Conservation (phyloP, 2,329 filamentous ascomycete species). For the Chalaropsis thielavioides region DNA sequence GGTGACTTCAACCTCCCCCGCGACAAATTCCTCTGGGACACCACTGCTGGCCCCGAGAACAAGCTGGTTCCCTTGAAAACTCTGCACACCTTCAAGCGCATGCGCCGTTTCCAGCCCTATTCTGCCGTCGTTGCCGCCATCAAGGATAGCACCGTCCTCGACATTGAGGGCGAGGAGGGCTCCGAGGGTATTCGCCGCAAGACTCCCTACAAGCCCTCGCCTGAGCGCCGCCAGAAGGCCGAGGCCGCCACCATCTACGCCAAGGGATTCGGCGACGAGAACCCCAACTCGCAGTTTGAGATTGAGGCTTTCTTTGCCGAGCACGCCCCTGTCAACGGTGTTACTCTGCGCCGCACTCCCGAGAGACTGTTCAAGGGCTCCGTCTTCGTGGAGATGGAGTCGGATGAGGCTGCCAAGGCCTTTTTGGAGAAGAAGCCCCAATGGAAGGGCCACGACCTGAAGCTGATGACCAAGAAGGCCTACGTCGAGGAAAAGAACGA, state of each 20-base stretch:
- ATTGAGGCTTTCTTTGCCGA: slow-evolving; percentile 82
- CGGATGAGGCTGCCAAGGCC: slow-evolving; percentile 60
- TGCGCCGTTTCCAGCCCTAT: slow-evolving; percentile 87
- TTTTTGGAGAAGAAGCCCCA: slow-evolving; percentile 78
- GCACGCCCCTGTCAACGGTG: slow-evolving; percentile 62
- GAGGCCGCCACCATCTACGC: slow-evolving; percentile 71
- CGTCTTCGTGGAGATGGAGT: slow-evolving; percentile 84
- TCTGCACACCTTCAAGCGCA: slow-evolving; percentile 82
- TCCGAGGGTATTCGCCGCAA: slow-evolving; percentile 64
- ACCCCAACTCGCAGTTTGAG: slow-evolving; percentile 75
- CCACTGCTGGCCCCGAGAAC: slow-evolving; percentile 66
- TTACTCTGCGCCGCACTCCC: slow-evolving; percentile 69
- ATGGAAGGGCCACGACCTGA: slow-evolving; percentile 66
- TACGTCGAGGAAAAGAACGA: slow-evolving; percentile 69
- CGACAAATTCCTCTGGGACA: slow-evolving; percentile 74
- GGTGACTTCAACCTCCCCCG: slow-evolving; percentile 76
- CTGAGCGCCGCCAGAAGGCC: slow-evolving; percentile 47
- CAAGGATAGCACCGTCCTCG: slow-evolving; percentile 58
- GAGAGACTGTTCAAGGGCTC: slow-evolving; percentile 82
- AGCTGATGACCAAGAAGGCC: slow-evolving; percentile 74
- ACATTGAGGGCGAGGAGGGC: slow-evolving; percentile 58
- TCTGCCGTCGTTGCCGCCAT: slow-evolving; percentile 70
- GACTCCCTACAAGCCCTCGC: slow-evolving; percentile 46
- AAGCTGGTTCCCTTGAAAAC: slow-evolving; percentile 64
- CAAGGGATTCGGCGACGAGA: slow-evolving; percentile 84